Base-by-base conservation (phyloP, 2,329 filamentous ascomycete species). In the Truncatella angustata region DNA sequence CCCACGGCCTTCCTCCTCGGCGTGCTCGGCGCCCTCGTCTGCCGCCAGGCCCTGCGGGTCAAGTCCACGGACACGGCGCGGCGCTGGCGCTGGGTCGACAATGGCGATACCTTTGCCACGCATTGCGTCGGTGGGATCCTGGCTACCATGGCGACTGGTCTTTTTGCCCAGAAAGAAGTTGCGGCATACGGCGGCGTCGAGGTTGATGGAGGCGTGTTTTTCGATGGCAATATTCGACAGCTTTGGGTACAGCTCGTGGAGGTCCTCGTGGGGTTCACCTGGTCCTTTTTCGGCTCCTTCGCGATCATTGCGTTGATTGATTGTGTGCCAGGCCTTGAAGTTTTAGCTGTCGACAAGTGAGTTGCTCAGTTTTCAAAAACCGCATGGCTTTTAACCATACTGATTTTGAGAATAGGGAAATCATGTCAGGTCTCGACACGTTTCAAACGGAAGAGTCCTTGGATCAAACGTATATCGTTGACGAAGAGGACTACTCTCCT, bases 101-200 rank as follows among this genome's bases (percentile, higher is more conserved):
- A 79, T 54, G 78, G 76, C 1, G 78, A 81, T 59, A 80, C 77
- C 0, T 80, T 80, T 58, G 78, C 78, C 4, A 80, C 77, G 4
- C 77, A 80, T 54, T 80, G 77, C 56, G 64, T 80, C 10, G 77
- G 77, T 16, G 78, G 78, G 0, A 66, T 80, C 5, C 60, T 77
- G 0, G 77, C 75, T 0, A 81, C 78, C 0, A 71, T 80, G 11
- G 69, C 70, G 4, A 80, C 77, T 0, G 77, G 78, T 0, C 64
- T 78, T 16, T 79, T 80, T 60, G 78, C 76, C 2, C 66, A 68
- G 37, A 77, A 75, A 53, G 70, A 77, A 43, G 74, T 81, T 4
- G 77, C 77, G 4, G 75, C 74, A 0, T 81, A 80, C 58, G 78
- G 77, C 0, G 70, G 68, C 0, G 73, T 74, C 0, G 71, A 74